A percentile compares a stretch with the other conserved stretches of the same genome.
phyloP scores from a whole-genome alignment of 495 filamentous ascomycete genomes.

The Penicillium subrubescens region DNA sequence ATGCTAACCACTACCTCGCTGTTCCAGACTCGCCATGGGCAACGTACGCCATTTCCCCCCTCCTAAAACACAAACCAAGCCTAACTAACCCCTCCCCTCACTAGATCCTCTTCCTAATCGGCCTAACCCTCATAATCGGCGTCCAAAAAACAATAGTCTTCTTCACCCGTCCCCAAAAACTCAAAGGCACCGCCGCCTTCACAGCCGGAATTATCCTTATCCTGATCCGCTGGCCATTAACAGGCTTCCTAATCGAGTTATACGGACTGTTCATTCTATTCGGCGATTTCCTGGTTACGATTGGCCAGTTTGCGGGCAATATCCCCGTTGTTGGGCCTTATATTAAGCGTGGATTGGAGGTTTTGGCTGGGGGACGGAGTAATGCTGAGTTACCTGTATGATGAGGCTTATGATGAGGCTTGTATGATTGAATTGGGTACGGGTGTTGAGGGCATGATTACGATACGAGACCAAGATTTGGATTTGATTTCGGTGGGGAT shows the following conservation, averaged over 20 bases:
- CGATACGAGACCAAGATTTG: conserved; percentile 6
- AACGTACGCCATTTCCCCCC: conserved; percentile 59
- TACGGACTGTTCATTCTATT: conserved; percentile 94
- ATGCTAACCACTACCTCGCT: conserved; percentile 20
- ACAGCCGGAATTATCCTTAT: conserved; percentile 82
- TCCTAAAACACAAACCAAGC: conserved; percentile 10
- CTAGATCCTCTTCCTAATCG: conserved; percentile 95
- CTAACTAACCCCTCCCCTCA: conserved; percentile 4
- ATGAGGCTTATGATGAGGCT: conserved; percentile 36
- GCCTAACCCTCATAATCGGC: conserved; percentile 94
- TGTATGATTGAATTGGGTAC: too few species aligned
- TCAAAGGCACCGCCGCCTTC: conserved; percentile 90
- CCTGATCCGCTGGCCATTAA: conserved; percentile 81
- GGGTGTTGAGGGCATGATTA: background rate
- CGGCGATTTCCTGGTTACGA: conserved; percentile 93
- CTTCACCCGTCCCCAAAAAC: conserved; percentile 90
- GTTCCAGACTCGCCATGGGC: conserved; percentile 76
- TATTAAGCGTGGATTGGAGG: conserved; percentile 68
- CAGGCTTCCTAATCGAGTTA: conserved; percentile 86
- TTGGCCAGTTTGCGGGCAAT: conserved; percentile 81
- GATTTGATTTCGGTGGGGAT: background rate
- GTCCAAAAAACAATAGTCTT: conserved; percentile 85
- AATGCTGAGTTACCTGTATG: conserved; percentile 77
- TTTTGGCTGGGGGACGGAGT: conserved; percentile 61
- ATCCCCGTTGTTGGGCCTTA: conserved; percentile 85